Evolutionary conservation across 2,329 filamentous ascomycete species (phyloP).

Genomic region (Penicillium fuscoglaucum): DNA sequence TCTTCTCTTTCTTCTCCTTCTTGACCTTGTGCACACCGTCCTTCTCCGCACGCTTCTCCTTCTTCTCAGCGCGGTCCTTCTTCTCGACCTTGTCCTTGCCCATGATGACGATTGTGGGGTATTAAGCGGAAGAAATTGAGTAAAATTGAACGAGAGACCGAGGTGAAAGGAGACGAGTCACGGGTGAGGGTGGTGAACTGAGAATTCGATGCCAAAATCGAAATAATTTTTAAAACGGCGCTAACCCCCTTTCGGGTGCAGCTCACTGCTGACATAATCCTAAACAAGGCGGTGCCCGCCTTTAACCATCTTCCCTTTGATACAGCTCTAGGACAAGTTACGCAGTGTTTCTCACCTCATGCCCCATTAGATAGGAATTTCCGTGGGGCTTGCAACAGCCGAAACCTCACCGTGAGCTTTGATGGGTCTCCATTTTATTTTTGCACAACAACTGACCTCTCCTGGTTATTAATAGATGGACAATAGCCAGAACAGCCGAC

Average conservation of each 20-base stretch:
- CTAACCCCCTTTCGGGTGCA: slow-evolving; percentile 14
- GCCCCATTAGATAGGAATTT: neutral
- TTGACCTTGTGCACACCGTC: slow-evolving; percentile 49
- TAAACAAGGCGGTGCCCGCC: slow-evolving; percentile 7
- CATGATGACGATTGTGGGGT: slow-evolving; percentile 37
- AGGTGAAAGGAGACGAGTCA: slow-evolving; percentile 25
- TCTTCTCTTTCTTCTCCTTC: slow-evolving; percentile 50
- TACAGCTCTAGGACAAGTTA: slow-evolving; percentile 5
- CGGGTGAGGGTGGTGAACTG: slow-evolving; percentile 22
- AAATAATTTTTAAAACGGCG: slow-evolving; percentile 17
- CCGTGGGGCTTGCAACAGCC: neutral
- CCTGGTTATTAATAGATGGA: slow-evolving; percentile 30
- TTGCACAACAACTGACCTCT: neutral
- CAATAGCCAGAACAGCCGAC: slow-evolving; percentile 50
- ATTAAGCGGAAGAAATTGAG: slow-evolving; percentile 15
- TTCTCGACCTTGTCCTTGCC: slow-evolving; percentile 50
- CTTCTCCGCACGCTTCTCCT: slow-evolving; percentile 48
- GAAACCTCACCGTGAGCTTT: neutral
- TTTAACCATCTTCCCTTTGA: slow-evolving; percentile 11
- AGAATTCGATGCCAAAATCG: slow-evolving; percentile 16
- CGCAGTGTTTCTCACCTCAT: slow-evolving; percentile 1
- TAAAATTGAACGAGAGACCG: slow-evolving; percentile 16
- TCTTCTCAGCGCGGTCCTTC: slow-evolving; percentile 46
- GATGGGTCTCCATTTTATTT: neutral
- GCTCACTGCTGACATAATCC: slow-evolving; percentile 5